Evolutionary conservation across 805 yeast species (phyloP), one percentile per base, ranked within the genome.

Genomic region (Metschnikowia henanensis): DNA sequence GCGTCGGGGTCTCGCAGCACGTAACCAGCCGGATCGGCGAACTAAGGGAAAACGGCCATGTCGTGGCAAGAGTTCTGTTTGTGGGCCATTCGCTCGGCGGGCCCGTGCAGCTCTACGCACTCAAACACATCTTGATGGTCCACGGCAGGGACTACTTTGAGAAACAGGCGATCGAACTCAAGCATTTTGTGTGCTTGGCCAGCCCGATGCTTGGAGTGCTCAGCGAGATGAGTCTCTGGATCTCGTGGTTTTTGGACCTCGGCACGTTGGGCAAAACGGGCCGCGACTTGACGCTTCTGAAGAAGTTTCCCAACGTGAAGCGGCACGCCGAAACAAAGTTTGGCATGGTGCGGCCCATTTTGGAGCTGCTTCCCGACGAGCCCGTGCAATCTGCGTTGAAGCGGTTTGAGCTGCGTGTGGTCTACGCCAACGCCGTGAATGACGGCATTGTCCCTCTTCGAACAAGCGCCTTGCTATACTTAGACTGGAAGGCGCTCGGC

Each of bases 191-290:
- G n/a, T 60, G 62, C 30, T 51, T 72, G 64, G 76, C 77, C 13
- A 58, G 68, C 32, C 77, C 77, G 9, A 53, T 71, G 38, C 56
- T 72, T 20, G 77, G 77, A 5, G 62, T 72, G 2, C 55, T 71
- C 36, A 64, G 64, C 52, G 77, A 72, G 46, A 59, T 67, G 57
- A 69, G 71, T 45, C 60, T 70, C 32, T 39, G 62, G 34, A 60
- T 71, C 23, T 58, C 67, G 22, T 68, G 73, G 72, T 66, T 71
- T 34, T 55, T 72, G 35, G 75, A 70, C 47, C 45, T 72, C 21
- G 77, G 77, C 6, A 69, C 75, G 1, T 52, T 72, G 32, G 77
- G 77, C 13, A 69, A 65, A 43, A 72, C 76, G 1, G 77, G 77
- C 2, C 58, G 76, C 28, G 77, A 72, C 51, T 56, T 72, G 43